Percentiles rank a stretch among this genome's conserved stretches.
phyloP scores from a whole-genome alignment of 75 land plant genomes.

The Pinus taeda region DNA sequence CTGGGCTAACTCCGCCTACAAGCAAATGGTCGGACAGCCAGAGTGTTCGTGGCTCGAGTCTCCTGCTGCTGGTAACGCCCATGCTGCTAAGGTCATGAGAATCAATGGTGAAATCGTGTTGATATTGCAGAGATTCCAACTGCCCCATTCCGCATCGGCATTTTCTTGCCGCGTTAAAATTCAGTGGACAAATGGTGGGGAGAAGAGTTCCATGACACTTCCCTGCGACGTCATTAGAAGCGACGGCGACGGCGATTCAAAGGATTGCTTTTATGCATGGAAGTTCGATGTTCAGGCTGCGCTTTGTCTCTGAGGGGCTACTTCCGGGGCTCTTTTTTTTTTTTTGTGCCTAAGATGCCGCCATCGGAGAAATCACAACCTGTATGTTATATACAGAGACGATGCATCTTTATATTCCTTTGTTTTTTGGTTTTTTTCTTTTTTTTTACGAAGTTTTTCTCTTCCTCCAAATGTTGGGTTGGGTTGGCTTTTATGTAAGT shows the following conservation, averaged over 20 bases:
- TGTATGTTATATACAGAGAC: too few relatives aligned
- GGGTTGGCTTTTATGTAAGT: too few relatives aligned
- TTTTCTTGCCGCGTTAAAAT: conserved; percentile 75
- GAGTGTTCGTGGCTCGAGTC: conserved; percentile 75
- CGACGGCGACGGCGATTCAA: conserved; percentile 16
- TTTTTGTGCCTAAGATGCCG: too few relatives aligned
- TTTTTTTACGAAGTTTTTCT: too few relatives aligned
- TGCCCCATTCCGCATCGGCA: conserved; percentile 16
- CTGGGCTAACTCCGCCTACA: conserved; percentile 87
- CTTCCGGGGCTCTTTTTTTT: not conserved
- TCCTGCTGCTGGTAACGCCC: too few relatives aligned
- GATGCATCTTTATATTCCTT: too few relatives aligned
- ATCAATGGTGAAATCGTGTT: conserved; percentile 71
- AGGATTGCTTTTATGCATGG: conserved; percentile 60
- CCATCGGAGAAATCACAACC: too few relatives aligned
- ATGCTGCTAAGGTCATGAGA: conserved; percentile 22
- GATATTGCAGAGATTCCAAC: not conserved
- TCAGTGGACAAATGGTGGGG: conserved; percentile 58
- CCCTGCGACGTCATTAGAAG: conserved; percentile 57
- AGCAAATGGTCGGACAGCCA: conserved; percentile 90
- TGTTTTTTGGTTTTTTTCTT: too few relatives aligned
- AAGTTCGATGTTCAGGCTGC: conserved; percentile 42
- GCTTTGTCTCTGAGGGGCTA: not conserved
- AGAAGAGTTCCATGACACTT: conserved; percentile 48
- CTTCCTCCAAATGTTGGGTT: too few relatives aligned